Evolutionary conservation across 2,329 filamentous ascomycete species (phyloP).

Genomic region (Clonostachys rosea): DNA sequence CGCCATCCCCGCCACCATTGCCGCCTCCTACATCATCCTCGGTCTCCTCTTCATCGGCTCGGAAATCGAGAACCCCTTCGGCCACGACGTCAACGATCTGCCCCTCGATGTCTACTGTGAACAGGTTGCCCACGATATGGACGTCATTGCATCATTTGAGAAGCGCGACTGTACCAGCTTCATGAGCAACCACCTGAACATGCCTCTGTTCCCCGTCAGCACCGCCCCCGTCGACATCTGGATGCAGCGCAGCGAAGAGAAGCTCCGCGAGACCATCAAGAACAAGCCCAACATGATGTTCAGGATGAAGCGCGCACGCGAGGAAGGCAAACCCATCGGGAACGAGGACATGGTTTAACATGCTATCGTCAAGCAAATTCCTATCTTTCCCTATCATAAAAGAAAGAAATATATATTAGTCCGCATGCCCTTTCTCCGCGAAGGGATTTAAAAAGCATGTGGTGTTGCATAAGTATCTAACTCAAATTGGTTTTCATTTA

Average conservation of each 20-base stretch:
- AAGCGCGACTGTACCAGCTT: conserved; percentile 22
- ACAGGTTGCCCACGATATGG: conserved; percentile 69
- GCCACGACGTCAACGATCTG: conserved; percentile 77
- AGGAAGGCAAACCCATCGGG: neutral
- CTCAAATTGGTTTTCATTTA: too few species aligned
- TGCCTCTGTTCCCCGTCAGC: conserved; percentile 52
- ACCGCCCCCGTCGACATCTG: conserved; percentile 27
- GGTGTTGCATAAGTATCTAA: too few species aligned
- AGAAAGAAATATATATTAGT: too few species aligned
- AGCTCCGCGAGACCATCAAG: conserved; percentile 29
- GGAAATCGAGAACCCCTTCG: conserved; percentile 84
- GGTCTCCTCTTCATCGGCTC: conserved; percentile 69
- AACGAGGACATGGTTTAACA: conserved; percentile 5
- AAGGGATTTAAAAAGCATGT: too few species aligned
- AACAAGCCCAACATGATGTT: conserved; percentile 31
- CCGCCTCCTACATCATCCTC: conserved; percentile 76
- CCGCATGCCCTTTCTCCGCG: too few species aligned
- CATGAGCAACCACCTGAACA: conserved; percentile 31
- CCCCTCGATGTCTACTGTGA: conserved; percentile 73
- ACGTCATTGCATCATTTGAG: conserved; percentile 60
- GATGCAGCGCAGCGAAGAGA: conserved; percentile 33
- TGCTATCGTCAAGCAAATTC: too few species aligned
- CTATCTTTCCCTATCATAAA: too few species aligned
- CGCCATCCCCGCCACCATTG: conserved; percentile 71
- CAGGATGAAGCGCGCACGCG: conserved; percentile 14